Percentiles rank a stretch among this genome's conserved stretches.
These are phyloP conservation scores for Phialophora chinensis DNA, from an alignment of 2,329 filamentous ascomycete genomes.

Conservation along the genomic window DNA sequence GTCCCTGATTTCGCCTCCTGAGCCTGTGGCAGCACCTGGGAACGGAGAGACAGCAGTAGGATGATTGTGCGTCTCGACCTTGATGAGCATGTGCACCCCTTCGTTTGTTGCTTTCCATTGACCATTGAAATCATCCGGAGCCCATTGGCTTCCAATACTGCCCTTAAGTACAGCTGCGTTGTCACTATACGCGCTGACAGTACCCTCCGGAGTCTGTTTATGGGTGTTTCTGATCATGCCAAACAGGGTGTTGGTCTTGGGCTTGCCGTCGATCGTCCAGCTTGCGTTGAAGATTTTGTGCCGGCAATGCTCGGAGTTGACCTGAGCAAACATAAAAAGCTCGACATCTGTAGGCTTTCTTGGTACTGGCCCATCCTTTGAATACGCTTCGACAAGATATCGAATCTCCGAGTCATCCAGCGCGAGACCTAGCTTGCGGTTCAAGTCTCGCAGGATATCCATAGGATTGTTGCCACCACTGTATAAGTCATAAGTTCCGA, in stretches of 20 bases:
- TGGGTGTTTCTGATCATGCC: slow-evolving; percentile 97
- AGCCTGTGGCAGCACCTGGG: slow-evolving; percentile 90
- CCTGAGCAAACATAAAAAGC: slow-evolving; percentile 98
- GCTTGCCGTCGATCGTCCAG: slow-evolving; percentile 89
- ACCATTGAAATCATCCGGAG: slow-evolving; percentile 82
- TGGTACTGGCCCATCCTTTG: slow-evolving; percentile 63
- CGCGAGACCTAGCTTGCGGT: slow-evolving; percentile 80
- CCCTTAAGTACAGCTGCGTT: slow-evolving; percentile 93
- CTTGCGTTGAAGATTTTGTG: slow-evolving; percentile 95
- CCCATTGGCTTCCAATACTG: slow-evolving; percentile 77
- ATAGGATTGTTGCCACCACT: slow-evolving; percentile 68
- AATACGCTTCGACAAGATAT: slow-evolving; percentile 87
- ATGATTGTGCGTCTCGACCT: slow-evolving; percentile 98
- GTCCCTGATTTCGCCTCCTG: slow-evolving; percentile 93
- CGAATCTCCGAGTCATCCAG: slow-evolving; percentile 89
- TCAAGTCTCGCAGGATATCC: slow-evolving; percentile 78
- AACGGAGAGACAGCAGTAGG: slow-evolving; percentile 95
- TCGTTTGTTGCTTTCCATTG: slow-evolving; percentile 89
- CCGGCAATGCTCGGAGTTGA: slow-evolving; percentile 93
- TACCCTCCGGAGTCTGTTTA: slow-evolving; percentile 73
- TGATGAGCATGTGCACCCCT: slow-evolving; percentile 82
- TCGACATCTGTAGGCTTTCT: slow-evolving; percentile 84
- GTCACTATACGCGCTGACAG: slow-evolving; percentile 96
- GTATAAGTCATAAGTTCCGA: slow-evolving; percentile 78
- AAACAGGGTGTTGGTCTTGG: slow-evolving; percentile 82